These are phyloP conservation scores for Fusarium xyrophilum DNA, from an alignment of 2,329 filamentous ascomycete species.

Conservation along the genomic window DNA sequence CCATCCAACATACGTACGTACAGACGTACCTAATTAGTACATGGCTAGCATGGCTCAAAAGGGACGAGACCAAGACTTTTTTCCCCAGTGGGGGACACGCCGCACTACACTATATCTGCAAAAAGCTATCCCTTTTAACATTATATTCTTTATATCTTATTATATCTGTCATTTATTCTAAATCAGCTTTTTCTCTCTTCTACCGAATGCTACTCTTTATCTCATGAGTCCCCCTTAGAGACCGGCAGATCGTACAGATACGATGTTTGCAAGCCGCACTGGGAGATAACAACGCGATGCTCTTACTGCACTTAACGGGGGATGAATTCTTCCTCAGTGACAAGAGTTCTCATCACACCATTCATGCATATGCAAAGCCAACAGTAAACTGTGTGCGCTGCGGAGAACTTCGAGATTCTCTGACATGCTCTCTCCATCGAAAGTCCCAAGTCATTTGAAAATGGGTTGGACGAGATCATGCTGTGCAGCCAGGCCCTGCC, in stretches of 20 bases:
- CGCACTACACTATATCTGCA: neutral
- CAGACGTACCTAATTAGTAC: too few species aligned
- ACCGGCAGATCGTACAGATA: neutral
- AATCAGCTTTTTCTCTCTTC: neutral
- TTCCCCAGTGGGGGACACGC: neutral
- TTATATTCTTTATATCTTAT: neutral
- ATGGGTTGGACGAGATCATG: neutral
- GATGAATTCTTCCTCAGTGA: neutral
- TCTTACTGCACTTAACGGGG: neutral
- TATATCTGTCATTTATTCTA: neutral
- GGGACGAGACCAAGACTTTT: neutral
- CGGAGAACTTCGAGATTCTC: too few species aligned
- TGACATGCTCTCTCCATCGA: too few species aligned
- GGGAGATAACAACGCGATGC: rapidly evolving
- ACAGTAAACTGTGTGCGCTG: neutral
- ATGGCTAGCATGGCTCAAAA: too few species aligned
- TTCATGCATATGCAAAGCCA: too few species aligned
- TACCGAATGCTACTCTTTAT: neutral
- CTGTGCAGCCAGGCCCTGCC: too few species aligned
- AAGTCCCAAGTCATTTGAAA: too few species aligned
- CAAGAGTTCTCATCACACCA: too few species aligned
- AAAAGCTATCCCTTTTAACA: neutral
- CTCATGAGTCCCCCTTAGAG: neutral
- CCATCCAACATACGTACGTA: too few species aligned
- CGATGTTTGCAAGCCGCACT: neutral